Evolutionary conservation across 805 yeast species (phyloP).

Genomic region (Grigorovia yakushimaensis): DNA sequence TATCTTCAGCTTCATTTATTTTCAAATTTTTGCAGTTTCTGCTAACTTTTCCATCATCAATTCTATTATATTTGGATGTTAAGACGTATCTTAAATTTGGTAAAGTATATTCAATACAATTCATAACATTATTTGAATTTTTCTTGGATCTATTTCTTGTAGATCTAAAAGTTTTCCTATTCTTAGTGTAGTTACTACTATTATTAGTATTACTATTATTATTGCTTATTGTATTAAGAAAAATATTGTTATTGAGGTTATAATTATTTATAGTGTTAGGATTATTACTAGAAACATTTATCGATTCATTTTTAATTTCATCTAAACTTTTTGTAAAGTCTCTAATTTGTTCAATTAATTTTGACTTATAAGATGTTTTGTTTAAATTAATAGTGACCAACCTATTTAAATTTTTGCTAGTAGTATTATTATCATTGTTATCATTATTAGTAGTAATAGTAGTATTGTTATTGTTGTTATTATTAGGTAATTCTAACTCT

Average conservation of each 20-base stretch:
- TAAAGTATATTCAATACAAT: conserved; percentile 21
- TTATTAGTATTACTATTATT: not conserved
- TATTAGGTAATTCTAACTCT: not conserved
- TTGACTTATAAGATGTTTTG: not conserved
- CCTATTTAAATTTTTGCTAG: not conserved
- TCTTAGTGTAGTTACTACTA: not conserved
- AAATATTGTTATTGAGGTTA: not conserved
- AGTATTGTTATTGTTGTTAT: no score
- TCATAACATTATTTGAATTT: conserved; percentile 3
- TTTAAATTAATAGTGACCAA: not conserved
- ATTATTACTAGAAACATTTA: not conserved
- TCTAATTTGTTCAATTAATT: not conserved
- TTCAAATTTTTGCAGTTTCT: no score
- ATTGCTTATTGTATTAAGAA: not conserved
- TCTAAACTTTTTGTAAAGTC: not conserved
- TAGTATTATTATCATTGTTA: no score
- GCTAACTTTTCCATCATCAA: no score
- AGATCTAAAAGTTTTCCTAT: not conserved
- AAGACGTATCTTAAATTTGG: conserved; percentile 10
- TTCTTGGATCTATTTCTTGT: not conserved
- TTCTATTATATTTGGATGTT: not conserved
- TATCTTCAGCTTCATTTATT: no score
- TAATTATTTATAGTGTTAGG: not conserved
- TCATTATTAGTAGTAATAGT: no score
- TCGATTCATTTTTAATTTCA: not conserved